Conservation (phyloP, 257 asterid genomes). For the Orobanche coerulescens region DNA sequence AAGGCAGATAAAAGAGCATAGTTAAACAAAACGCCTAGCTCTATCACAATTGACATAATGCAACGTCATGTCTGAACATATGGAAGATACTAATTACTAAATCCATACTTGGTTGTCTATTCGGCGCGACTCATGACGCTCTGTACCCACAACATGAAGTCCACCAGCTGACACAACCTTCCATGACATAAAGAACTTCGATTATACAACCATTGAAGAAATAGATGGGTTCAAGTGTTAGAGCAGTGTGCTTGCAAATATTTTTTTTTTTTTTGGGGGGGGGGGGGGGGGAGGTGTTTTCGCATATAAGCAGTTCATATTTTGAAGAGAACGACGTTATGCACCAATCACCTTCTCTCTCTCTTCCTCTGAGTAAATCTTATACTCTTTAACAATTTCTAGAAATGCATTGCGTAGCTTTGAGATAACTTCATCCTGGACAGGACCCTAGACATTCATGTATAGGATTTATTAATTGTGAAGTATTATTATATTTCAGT, state of each 20-base stretch:
- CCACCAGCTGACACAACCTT: conserved; percentile 95
- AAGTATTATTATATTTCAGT: conserved; percentile 11
- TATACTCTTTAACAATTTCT: conserved; percentile 76
- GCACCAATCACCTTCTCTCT: conserved; percentile 57
- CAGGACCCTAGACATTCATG: conserved; percentile 72
- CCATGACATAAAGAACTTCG: conserved; percentile 15
- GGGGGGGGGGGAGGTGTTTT: background rate
- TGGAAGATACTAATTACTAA: conserved; percentile 16
- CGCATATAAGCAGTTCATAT: conserved; percentile 17
- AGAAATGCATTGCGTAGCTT: conserved; percentile 77
- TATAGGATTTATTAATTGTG: conserved; percentile 23
- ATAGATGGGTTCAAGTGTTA: conserved; percentile 1
- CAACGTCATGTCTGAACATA: conserved; percentile 21
- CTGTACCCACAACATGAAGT: conserved; percentile 96
- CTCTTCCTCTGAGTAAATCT: conserved; percentile 73
- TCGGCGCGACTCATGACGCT: conserved; percentile 98
- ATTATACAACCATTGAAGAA: conserved; percentile 4
- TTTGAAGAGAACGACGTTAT: no score
- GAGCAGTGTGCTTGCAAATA: background rate
- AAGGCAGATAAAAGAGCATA: conserved; percentile 15
- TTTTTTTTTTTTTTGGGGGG: background rate
- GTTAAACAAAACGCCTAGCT: conserved; percentile 5
- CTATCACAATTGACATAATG: conserved; percentile 8
- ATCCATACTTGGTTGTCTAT: conserved; percentile 84
- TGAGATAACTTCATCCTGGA: conserved; percentile 79